These are phyloP conservation scores for Tetracladium maxilliforme DNA, from an alignment of 2,329 filamentous ascomycete species.

Conservation along the genomic window DNA sequence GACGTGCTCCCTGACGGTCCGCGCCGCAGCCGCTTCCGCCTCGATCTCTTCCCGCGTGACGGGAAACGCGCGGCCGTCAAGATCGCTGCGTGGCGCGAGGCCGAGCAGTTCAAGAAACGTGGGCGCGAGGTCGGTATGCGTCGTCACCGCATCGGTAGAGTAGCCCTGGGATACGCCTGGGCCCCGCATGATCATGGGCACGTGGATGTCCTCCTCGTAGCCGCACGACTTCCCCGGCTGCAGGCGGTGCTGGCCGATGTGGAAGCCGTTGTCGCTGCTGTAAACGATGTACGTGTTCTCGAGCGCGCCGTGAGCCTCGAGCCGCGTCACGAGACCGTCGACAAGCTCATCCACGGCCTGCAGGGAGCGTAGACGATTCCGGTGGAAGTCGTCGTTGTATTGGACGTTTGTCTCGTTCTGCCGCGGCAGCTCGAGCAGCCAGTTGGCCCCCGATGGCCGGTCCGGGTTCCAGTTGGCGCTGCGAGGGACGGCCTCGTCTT, in stretches of 20 bases:
- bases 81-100: slow-evolving; percentile 26
- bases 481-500: slow-evolving; percentile 27
- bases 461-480: slow-evolving; percentile 33
- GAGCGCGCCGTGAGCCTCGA: slow-evolving; percentile 16
- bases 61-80: slow-evolving; percentile 40
- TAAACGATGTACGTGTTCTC: slow-evolving; percentile 40
- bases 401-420: slow-evolving; percentile 14
- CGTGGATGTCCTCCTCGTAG: slow-evolving; percentile 43
- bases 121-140: slow-evolving; percentile 49
- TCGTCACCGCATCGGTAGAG: slow-evolving; percentile 30
- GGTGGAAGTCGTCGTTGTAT: slow-evolving; percentile 17
- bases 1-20: slow-evolving; percentile 28
- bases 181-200: slow-evolving; percentile 40
- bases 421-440: slow-evolving; percentile 8
- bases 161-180: slow-evolving; percentile 28
- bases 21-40: slow-evolving; percentile 9
- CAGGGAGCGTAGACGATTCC: slow-evolving; percentile 10
- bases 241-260: slow-evolving; percentile 43
- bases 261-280: slow-evolving; percentile 45
- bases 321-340: slow-evolving; percentile 9
- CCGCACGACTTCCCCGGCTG: slow-evolving; percentile 41
- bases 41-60: slow-evolving; percentile 14
- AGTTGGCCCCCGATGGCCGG: slow-evolving; percentile 10
- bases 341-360: slow-evolving; percentile 12
- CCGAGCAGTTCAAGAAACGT: slow-evolving; percentile 35